Evolutionary conservation across 768 basidiomycete species (phyloP).

Genomic region (Tylopilus sp.): DNA sequence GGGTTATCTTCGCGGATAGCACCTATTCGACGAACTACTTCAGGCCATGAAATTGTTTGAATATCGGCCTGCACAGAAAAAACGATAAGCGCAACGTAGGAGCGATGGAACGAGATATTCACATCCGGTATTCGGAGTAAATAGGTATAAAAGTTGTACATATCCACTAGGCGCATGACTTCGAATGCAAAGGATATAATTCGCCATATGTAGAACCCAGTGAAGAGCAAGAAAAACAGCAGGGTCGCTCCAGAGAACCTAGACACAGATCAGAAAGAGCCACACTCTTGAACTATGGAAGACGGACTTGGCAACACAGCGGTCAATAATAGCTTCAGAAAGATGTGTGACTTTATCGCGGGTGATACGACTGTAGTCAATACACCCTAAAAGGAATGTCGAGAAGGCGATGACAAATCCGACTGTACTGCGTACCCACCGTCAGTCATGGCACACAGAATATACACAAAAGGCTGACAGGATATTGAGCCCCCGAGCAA

Average conservation of each 20-base stretch:
- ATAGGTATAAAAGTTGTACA: slow-evolving; percentile 96
- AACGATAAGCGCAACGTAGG: slow-evolving; percentile 10
- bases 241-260: slow-evolving; percentile 85
- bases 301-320: slow-evolving; percentile 79
- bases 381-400: slow-evolving; percentile 90
- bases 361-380: slow-evolving; percentile 84
- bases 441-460: slow-evolving; percentile 22
- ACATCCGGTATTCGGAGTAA: slow-evolving; percentile 94
- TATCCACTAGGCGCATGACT: slow-evolving; percentile 78
- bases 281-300: not conserved
- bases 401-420: slow-evolving; percentile 99
- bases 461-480: slow-evolving; percentile 59
- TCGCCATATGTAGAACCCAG: slow-evolving; percentile 88
- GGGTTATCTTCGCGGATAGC: slow-evolving; percentile 92
- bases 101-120: slow-evolving; percentile 21
- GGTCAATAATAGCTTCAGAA: slow-evolving; percentile 76
- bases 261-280: slow-evolving; percentile 15
- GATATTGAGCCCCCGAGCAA: slow-evolving; percentile 88
- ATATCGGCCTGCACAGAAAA: slow-evolving; percentile 81
- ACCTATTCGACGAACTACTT: slow-evolving; percentile 87
- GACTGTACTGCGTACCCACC: slow-evolving; percentile 65
- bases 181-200: slow-evolving; percentile 74
- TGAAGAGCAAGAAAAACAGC: slow-evolving; percentile 81
- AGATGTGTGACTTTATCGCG: slow-evolving; percentile 65
- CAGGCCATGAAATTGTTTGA: slow-evolving; percentile 95